Evolutionary conservation across 179 eudicot genomes (phyloP), one percentile per base, ranked within the genome.

Genomic region (Beta macrorhiza): DNA sequence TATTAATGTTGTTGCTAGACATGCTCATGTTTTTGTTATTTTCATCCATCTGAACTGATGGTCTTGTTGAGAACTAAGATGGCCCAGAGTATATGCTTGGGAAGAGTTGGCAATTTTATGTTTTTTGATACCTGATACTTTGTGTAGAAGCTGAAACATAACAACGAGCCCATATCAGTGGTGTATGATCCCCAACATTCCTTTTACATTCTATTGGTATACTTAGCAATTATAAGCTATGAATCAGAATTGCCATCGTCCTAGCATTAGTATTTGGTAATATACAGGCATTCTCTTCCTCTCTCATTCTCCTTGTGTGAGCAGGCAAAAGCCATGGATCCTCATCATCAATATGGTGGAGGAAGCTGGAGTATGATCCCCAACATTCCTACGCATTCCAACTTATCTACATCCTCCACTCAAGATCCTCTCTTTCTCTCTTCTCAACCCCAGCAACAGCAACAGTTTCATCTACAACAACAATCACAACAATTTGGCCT

Each of bases 281-380:
- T 49, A 49, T 49, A 49, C 8, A 49, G 7, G 49, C 49, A 14
- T 45, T 51, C 62, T 78, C 49, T 69, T 6, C 13, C 64, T 64
- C 65, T 59, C 52, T 22, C n/a, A 29, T n/a, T 4, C 22, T 14
- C 20, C 37, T 64, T 65, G 0, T 65, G 42, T 65, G 25, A n/a
- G 15, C 53, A 12, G 78, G 70, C 19, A 37, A 63, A 29, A 37
- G 72, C 12, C 68, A 84, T 84, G 86, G 86, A 84, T 81, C 79
- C 67, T 44, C 67, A 72, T 45, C 82, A 78, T 45, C 79, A 81
- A 69, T 85, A 68, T 70, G 87, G 87, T n/a, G 87, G 87, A 58
- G 87, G 87, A 75, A 85, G 82, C 55, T 85, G 87, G 87, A 79
- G 79, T 32, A 85, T 82, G 77, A 82, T 85, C 67, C 84, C 80